phyloP scores from a whole-genome alignment of 1,284 basidiomycete genomes.

The Pholiota adiposa region DNA sequence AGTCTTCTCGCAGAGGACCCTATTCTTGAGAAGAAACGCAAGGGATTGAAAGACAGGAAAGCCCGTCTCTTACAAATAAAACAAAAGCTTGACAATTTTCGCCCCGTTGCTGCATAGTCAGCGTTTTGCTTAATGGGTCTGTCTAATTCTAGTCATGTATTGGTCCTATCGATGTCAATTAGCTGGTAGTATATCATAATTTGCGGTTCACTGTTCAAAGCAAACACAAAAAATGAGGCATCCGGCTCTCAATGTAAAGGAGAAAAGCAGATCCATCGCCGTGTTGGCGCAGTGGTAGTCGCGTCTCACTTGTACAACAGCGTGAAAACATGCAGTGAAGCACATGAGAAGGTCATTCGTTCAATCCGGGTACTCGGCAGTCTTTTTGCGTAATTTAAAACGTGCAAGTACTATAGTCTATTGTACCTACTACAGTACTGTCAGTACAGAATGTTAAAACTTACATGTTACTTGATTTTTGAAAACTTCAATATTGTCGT shows the following conservation, averaged over 20 bases:
- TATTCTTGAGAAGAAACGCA: slow-evolving; percentile 31
- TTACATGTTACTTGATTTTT: no score
- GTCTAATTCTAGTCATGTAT: neutral
- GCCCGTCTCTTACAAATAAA: slow-evolving; percentile 41
- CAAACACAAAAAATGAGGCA: no score
- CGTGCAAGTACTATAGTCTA: no score
- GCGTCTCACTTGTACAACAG: slow-evolving; percentile 12
- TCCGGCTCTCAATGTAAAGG: no score
- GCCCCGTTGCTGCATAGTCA: neutral
- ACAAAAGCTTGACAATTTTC: slow-evolving; percentile 32
- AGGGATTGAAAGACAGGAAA: slow-evolving; percentile 31
- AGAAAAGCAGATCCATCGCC: neutral
- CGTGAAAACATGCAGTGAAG: neutral
- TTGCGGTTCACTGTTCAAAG: no score
- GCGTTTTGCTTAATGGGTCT: neutral
- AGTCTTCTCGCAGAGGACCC: slow-evolving; percentile 51
- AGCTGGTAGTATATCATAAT: no score
- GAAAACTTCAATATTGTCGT: no score
- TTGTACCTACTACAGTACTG: neutral
- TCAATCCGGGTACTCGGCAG: slow-evolving; percentile 14
- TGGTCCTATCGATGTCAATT: no score
- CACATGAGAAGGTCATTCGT: slow-evolving; percentile 14
- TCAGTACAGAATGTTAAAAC: no score
- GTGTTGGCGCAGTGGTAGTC: slow-evolving; percentile 14
- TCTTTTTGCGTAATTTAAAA: no score